phyloP scores from a whole-genome alignment of 2,329 filamentous ascomycete species.

The Pochonia chlamydosporia region DNA sequence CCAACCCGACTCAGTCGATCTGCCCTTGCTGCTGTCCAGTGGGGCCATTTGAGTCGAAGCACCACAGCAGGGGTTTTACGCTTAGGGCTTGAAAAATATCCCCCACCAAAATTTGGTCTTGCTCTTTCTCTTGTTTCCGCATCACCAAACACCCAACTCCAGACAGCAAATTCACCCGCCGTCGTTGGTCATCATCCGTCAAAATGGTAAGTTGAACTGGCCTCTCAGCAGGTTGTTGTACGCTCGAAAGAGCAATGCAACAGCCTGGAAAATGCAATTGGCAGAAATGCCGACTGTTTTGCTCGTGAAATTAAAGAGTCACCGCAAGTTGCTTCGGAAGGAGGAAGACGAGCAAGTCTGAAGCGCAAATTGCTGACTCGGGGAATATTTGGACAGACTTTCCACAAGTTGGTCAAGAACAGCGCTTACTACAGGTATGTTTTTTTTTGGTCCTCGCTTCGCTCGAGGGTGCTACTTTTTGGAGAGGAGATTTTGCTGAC shows the following conservation, averaged over 20 bases:
- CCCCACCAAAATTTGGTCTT: conserved; percentile 31
- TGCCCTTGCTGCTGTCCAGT: background rate
- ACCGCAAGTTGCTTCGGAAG: conserved; percentile 98
- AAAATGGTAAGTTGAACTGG: conserved; percentile 60
- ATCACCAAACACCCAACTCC: conserved; percentile 29
- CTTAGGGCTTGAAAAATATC: conserved; percentile 36
- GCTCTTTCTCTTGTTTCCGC: conserved; percentile 14
- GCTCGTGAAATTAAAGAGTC: conserved; percentile 57
- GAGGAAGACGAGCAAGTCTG: conserved; percentile 56
- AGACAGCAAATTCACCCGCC: conserved; percentile 25
- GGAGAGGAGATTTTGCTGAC: background rate
- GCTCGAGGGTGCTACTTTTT: background rate
- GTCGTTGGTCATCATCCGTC: conserved; percentile 48
- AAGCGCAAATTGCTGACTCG: conserved; percentile 99
- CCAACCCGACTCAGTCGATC: conserved; percentile 26
- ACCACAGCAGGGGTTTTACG: conserved; percentile 6
- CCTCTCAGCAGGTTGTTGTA: conserved; percentile 22
- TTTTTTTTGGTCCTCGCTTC: background rate
- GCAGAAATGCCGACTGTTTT: conserved; percentile 39
- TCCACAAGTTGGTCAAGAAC: conserved; percentile 96
- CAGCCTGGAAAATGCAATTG: conserved; percentile 17
- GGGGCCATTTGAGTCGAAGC: conserved; percentile 16
- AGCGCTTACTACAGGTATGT: conserved; percentile 97
- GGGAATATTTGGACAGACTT: conserved; percentile 57
- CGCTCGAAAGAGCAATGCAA: conserved; percentile 3